Evolutionary conservation across 2,329 filamentous ascomycete species (phyloP).

Genomic region (Septoria linicola): DNA sequence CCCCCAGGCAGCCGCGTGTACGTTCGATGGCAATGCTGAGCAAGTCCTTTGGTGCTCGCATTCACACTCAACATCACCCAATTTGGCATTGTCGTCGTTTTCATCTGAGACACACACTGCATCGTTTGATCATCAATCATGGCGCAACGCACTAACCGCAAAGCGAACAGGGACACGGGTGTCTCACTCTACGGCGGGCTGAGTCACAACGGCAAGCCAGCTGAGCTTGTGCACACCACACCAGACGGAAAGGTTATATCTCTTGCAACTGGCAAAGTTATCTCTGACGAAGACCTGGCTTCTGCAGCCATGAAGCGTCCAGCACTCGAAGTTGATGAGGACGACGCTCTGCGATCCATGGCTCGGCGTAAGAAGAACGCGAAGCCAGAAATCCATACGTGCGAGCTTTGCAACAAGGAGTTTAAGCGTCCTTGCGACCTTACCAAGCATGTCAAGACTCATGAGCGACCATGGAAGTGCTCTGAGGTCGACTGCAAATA

Average conservation of each 20-base stretch:
- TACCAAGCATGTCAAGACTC: constrained; percentile 97
- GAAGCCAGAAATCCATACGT: constrained; percentile 40
- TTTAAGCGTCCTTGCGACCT: constrained; percentile 97
- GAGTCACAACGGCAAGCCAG: constrained; percentile 75
- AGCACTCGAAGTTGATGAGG: constrained; percentile 67
- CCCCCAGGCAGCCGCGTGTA: constrained; percentile 4
- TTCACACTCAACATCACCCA: no score
- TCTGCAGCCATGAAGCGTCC: constrained; percentile 57
- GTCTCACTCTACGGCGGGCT: constrained; percentile 80
- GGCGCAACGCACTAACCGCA: constrained; percentile 13
- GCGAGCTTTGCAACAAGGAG: constrained; percentile 83
- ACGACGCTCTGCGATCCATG: constrained; percentile 86
- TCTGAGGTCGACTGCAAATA: constrained; percentile 81
- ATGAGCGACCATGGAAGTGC: constrained; percentile 96
- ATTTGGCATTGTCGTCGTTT: neutral
- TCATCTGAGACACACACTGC: constrained; percentile 5
- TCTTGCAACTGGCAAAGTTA: constrained; percentile 52
- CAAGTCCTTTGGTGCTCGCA: no score
- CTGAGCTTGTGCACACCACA: constrained; percentile 73
- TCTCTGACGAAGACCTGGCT: constrained; percentile 58
- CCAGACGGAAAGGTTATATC: constrained; percentile 79
- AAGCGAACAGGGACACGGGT: constrained; percentile 60
- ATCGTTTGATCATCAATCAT: constrained; percentile 3
- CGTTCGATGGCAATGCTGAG: neutral
- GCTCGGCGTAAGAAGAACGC: constrained; percentile 93